These are phyloP conservation scores for Podospora pseudopauciseta DNA, from an alignment of 495 filamentous ascomycete species.

Conservation along the genomic window DNA sequence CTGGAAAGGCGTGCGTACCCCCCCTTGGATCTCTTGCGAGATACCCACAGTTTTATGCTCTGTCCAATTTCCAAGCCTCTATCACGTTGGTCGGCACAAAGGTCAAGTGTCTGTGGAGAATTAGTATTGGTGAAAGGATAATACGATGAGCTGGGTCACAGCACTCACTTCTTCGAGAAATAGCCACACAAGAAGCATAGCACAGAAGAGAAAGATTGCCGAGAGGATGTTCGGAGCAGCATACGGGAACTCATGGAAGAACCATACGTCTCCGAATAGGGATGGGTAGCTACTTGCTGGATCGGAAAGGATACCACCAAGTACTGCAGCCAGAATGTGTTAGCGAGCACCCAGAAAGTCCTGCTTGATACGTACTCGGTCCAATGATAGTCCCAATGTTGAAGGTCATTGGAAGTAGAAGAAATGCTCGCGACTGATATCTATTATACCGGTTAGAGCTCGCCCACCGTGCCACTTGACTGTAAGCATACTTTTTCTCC, in stretches of 20 bases:
- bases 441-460: slow-evolving; percentile 24
- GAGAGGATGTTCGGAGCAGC: slow-evolving; percentile 72
- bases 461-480: not conserved
- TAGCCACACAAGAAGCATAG: slow-evolving; percentile 55
- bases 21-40: not conserved
- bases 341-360: not conserved
- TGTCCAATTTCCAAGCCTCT: slow-evolving; percentile 42
- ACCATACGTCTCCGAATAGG: slow-evolving; percentile 64
- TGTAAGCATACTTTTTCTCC: slow-evolving; percentile 43
- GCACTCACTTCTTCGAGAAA: slow-evolving; percentile 64
- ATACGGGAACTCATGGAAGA: slow-evolving; percentile 68
- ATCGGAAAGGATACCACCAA: slow-evolving; percentile 72
- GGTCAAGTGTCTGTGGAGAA: slow-evolving; percentile 47
- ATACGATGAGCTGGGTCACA: not conserved
- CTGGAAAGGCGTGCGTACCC: slow-evolving; percentile 22
- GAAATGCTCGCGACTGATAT: slow-evolving; percentile 61
- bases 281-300: slow-evolving; percentile 65
- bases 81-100: slow-evolving; percentile 46
- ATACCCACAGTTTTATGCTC: slow-evolving; percentile 27
- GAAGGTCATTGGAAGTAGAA: slow-evolving; percentile 70
- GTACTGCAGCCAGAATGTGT: slow-evolving; percentile 26
- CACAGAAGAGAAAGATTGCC: slow-evolving; percentile 58
- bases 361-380: slow-evolving; percentile 34
- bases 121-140: slow-evolving; percentile 16
- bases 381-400: slow-evolving; percentile 77